Evolutionary conservation across 805 yeast genomes (phyloP).

Genomic region (Hanseniaspora nectarophila): DNA sequence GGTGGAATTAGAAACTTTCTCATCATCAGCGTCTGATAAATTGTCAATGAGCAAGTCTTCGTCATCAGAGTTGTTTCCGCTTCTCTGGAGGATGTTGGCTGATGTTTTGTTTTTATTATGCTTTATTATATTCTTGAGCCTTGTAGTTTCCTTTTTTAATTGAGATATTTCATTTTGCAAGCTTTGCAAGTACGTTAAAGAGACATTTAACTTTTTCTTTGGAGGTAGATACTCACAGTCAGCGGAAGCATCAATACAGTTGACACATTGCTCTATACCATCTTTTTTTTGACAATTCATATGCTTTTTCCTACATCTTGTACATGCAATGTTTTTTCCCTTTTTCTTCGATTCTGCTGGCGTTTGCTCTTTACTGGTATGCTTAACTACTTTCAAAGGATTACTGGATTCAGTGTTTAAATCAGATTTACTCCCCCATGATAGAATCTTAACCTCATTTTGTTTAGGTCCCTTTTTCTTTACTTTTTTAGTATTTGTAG

Average conservation of each 20-base stretch:
- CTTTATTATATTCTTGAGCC: conserved; percentile 32
- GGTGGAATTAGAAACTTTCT: neutral
- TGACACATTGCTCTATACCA: conserved; percentile 33
- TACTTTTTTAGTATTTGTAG: neutral
- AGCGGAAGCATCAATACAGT: conserved; percentile 44
- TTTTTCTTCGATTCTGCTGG: conserved; percentile 14
- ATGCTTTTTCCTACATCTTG: conserved; percentile 59
- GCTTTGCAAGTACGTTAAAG: conserved; percentile 55
- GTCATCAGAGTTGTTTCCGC: neutral
- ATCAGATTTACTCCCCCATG: neutral
- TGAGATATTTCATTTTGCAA: conserved; percentile 56
- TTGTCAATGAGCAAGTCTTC: neutral
- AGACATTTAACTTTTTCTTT: conserved; percentile 59
- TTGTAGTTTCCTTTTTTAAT: conserved; percentile 54
- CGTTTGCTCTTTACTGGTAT: neutral
- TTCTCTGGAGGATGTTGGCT: neutral
- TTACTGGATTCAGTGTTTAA: neutral
- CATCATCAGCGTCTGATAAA: neutral
- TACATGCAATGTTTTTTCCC: conserved; percentile 34
- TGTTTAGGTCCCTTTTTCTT: neutral
- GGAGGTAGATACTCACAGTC: conserved; percentile 63
- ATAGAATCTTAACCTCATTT: neutral
- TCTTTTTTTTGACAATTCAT: conserved; percentile 39
- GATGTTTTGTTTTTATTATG: neutral
- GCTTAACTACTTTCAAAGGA: neutral